Conservation (phyloP, 2,329 filamentous ascomycete genomes). For the Apiospora malaysiana region DNA sequence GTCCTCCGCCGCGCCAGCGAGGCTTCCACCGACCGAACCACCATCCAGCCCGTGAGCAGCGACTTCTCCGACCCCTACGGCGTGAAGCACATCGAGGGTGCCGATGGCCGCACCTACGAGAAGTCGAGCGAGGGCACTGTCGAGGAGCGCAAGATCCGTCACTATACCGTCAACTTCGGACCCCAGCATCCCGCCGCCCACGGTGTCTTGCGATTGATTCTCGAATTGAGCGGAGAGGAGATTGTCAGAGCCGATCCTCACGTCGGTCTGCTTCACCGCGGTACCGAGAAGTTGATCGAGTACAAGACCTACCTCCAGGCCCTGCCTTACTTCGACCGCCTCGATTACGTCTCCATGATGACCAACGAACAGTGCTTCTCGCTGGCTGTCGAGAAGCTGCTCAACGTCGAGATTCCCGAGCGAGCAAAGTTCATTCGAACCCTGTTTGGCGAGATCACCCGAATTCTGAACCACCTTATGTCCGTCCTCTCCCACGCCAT, state of each 20-base stretch:
- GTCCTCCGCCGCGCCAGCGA: slow-evolving; percentile 67
- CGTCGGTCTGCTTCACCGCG: slow-evolving; percentile 93
- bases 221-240: slow-evolving; percentile 97
- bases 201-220: slow-evolving; percentile 95
- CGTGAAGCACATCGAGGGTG: slow-evolving; percentile 48
- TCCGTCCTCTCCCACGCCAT: slow-evolving; percentile 96
- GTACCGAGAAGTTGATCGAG: slow-evolving; percentile 99
- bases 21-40: slow-evolving; percentile 60
- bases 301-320: slow-evolving; percentile 99
- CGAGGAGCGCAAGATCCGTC: slow-evolving; percentile 82
- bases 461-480: slow-evolving; percentile 97
- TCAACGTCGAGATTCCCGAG: slow-evolving; percentile 95
- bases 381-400: slow-evolving; percentile 93
- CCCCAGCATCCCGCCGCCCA: slow-evolving; percentile 98
- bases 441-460: slow-evolving; percentile 92
- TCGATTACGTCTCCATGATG: slow-evolving; percentile 99
- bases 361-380: slow-evolving; percentile 99
- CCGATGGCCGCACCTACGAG: slow-evolving; percentile 48
- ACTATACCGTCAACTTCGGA: slow-evolving; percentile 99
- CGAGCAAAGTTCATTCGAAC: slow-evolving; percentile 97
- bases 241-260: slow-evolving; percentile 96
- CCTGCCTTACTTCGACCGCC: slow-evolving; percentile 95
- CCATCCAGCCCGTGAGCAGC: slow-evolving; percentile 67
- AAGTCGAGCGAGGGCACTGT: slow-evolving; percentile 56
- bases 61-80: slow-evolving; percentile 56